Evolutionary conservation across 192 early-diverging fungal species (phyloP).

Genomic region (Linnemannia elongata): DNA sequence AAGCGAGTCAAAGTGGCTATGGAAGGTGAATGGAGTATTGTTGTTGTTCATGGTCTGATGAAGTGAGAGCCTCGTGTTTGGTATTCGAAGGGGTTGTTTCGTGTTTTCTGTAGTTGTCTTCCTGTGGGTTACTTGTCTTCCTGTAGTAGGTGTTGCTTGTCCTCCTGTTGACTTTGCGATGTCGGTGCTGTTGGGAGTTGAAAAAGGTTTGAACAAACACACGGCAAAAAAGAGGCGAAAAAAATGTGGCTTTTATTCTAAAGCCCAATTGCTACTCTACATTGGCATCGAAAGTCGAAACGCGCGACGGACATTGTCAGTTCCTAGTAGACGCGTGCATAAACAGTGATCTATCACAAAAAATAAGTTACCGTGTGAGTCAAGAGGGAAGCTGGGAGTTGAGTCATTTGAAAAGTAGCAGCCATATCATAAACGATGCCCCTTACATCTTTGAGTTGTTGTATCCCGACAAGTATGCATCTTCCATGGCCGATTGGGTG

Average conservation of each 20-base stretch:
- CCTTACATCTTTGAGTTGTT: constrained; percentile 68
- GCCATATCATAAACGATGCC: neutral
- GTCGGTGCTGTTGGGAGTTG: neutral
- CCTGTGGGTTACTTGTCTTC: neutral
- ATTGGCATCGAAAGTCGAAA: neutral
- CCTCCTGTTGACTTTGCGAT: neutral
- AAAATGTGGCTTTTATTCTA: neutral
- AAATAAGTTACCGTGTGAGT: too few relatives aligned
- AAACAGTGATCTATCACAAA: constrained; percentile 22
- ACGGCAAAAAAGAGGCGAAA: neutral
- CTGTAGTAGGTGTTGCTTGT: neutral
- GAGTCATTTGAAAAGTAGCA: neutral
- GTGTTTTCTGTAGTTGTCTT: neutral
- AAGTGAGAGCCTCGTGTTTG: neutral
- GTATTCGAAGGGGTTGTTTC: too few relatives aligned
- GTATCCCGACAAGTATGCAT: constrained; percentile 66
- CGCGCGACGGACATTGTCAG: neutral
- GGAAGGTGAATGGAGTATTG: constrained; percentile 24
- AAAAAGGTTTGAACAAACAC: neutral
- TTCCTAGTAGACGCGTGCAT: constrained; percentile 31
- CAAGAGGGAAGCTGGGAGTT: neutral
- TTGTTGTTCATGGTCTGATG: constrained; percentile 22
- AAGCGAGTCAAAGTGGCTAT: constrained; percentile 12
- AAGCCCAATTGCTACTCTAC: neutral
- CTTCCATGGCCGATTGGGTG: constrained; percentile 67